These are phyloP conservation scores for Monosporascus sp. DNA, from an alignment of 2,329 filamentous ascomycete genomes.

Conservation along the genomic window DNA sequence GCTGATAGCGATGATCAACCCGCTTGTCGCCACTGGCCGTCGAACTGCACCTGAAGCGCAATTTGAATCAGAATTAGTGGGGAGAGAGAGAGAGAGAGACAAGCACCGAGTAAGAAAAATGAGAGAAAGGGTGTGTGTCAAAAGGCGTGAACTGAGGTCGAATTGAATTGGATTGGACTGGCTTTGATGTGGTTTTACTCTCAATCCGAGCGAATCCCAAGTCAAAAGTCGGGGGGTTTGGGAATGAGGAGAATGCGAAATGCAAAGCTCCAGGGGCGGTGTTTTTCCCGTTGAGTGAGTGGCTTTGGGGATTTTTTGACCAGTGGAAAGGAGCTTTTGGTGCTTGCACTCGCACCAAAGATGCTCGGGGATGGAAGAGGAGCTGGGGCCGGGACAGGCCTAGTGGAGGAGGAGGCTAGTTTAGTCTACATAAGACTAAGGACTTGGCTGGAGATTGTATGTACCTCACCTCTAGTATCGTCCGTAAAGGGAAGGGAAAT, in stretches of 20 bases:
- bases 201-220: not conserved
- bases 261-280: not conserved
- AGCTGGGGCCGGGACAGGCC: not conserved
- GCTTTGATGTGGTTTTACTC: not conserved
- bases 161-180: not conserved
- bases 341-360: too few relatives aligned
- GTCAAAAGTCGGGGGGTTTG: not conserved
- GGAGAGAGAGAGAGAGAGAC: not conserved
- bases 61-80: not conserved
- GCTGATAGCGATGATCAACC: not conserved
- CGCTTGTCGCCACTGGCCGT: not conserved
- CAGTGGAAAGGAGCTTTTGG: not conserved
- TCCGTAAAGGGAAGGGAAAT: not conserved
- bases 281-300: not conserved
- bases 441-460: too few relatives aligned
- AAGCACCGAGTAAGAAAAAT: not conserved
- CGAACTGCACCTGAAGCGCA: not conserved
- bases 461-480: too few relatives aligned
- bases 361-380: too few relatives aligned
- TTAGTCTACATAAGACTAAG: too few relatives aligned
- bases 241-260: not conserved
- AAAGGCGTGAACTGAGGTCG: not conserved
- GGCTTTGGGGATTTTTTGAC: not conserved
- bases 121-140: conserved; percentile 1
- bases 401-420: too few relatives aligned